phyloP scores from a whole-genome alignment of 192 early-diverging fungal genomes.

The Coemansia sp. region DNA sequence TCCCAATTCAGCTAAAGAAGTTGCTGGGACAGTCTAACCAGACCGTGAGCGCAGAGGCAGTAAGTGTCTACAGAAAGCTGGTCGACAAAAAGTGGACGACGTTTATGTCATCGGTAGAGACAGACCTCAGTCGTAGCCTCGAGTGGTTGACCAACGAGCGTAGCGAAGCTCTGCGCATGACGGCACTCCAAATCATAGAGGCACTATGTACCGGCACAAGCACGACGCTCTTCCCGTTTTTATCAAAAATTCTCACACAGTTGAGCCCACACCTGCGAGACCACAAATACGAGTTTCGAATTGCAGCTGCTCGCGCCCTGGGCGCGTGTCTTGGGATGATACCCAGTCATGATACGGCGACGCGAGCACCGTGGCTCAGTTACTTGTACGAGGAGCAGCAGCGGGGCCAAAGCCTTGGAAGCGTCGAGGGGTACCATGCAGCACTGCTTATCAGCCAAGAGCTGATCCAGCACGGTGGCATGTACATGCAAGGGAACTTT shows the following conservation, averaged over 20 bases:
- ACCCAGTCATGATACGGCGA: slow-evolving; percentile 71
- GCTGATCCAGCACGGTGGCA: slow-evolving; percentile 77
- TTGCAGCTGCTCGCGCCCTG: slow-evolving; percentile 82
- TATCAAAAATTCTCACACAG: slow-evolving; percentile 80
- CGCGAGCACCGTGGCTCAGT: slow-evolving; percentile 68
- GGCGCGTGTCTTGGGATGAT: slow-evolving; percentile 78
- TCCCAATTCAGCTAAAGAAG: slow-evolving; percentile 19
- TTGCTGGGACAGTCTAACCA: slow-evolving; percentile 14
- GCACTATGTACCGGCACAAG: slow-evolving; percentile 46
- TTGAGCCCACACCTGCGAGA: slow-evolving; percentile 85
- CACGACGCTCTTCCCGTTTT: slow-evolving; percentile 81
- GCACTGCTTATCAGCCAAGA: slow-evolving; percentile 79
- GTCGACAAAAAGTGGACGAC: slow-evolving; percentile 21
- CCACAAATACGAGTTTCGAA: slow-evolving; percentile 74
- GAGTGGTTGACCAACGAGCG: slow-evolving; percentile 32
- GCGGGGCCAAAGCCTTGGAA: slow-evolving; percentile 69
- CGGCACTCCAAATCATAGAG: slow-evolving; percentile 30
- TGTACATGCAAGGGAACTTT: slow-evolving; percentile 82
- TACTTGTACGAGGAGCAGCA: slow-evolving; percentile 84
- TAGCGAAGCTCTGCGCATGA: slow-evolving; percentile 25
- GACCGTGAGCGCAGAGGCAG: slow-evolving; percentile 28
- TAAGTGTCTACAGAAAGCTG: slow-evolving; percentile 22
- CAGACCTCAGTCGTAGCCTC: slow-evolving; percentile 25
- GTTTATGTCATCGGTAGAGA: slow-evolving; percentile 18
- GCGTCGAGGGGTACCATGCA: slow-evolving; percentile 82